Conservation (phyloP, 2,329 filamentous ascomycete genomes). For the Xylaria sp. region DNA sequence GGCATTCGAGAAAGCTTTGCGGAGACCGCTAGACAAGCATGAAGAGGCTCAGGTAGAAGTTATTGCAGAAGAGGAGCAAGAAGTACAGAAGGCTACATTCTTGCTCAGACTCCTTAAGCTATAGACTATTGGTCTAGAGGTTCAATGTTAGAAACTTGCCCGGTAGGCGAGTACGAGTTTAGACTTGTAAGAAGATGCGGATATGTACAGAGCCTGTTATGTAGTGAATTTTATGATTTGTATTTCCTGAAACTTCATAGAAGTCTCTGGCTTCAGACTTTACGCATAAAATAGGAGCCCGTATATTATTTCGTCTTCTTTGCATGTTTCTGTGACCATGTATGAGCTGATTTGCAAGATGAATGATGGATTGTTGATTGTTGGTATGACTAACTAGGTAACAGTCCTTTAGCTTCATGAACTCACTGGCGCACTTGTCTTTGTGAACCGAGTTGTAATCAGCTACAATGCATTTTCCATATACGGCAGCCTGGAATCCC, state of each 20-base stretch:
- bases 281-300: not conserved
- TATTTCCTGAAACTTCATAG: not conserved
- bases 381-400: conserved; percentile 59
- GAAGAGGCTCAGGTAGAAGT: conserved; percentile 55
- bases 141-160: not conserved
- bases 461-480: conserved; percentile 84
- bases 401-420: conserved; percentile 79
- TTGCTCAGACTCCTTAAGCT: conserved; percentile 70
- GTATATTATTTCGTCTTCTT: conserved; percentile 39
- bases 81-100: conserved; percentile 78
- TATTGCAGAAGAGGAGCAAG: conserved; percentile 78
- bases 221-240: not conserved
- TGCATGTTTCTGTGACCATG: conserved; percentile 41
- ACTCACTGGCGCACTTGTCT: conserved; percentile 83
- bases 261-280: not conserved
- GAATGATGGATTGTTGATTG: not conserved
- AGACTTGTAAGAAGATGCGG: not conserved
- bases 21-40: conserved; percentile 70
- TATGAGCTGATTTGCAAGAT: conserved; percentile 7
- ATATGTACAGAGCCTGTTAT: not conserved
- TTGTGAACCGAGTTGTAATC: conserved; percentile 90
- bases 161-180: too few relatives aligned
- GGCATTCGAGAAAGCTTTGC: conserved; percentile 69
- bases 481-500: conserved; percentile 65
- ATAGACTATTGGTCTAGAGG: conserved; percentile 34